Evolutionary conservation across 2,329 filamentous ascomycete genomes (phyloP), one percentile per base, ranked within the genome.

Genomic region (Colletotrichum neosansevieriae): DNA sequence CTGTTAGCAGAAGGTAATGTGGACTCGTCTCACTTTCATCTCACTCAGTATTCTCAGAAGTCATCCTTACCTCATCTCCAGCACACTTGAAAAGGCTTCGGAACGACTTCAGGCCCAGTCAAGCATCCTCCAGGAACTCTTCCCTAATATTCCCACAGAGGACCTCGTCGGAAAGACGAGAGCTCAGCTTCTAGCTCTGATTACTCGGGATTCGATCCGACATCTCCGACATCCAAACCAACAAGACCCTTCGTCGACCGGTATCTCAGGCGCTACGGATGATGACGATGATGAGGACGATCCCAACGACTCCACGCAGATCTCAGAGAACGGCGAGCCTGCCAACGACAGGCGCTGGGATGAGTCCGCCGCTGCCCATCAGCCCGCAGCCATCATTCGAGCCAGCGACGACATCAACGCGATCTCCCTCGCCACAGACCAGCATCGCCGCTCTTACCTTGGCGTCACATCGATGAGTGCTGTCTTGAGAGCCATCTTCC

Each of bases 401-500:
- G 73, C 74, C n/a, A 73, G 72, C 34, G 76, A 77, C 71, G 76
- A 78, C 40, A 76, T 77, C 66, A 77, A 78, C 56, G 76, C 74
- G 32, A 71, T 78, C 49, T 71, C 85, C 82, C 11, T 80, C 85
- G 56, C 89, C 81, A 83, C 83, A 9, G 82, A 88, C 19, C 82
- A 86, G 63, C 83, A 85, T 34, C 82, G 86, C 2, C 84, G 85
- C 4, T 89, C 88, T 4, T 91, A 90, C 72, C 80, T 90, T 5
- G 88, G 88, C 6, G 86, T 89, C n/a, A 89, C 88, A 0, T 90
- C 88, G 3, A 86, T 90, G 70, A 88, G 87, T 66, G 88, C 88
- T 4, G 86, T 86, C 6, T 80, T 90, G 36, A 84, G 88, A 71
- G 87, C 89, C 47, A 89, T 91, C 17, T 78, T 78, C 54, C 75